Evolutionary conservation across 2,329 filamentous ascomycete species (phyloP).

Genomic region (Conoideocrella luteorostrata): DNA sequence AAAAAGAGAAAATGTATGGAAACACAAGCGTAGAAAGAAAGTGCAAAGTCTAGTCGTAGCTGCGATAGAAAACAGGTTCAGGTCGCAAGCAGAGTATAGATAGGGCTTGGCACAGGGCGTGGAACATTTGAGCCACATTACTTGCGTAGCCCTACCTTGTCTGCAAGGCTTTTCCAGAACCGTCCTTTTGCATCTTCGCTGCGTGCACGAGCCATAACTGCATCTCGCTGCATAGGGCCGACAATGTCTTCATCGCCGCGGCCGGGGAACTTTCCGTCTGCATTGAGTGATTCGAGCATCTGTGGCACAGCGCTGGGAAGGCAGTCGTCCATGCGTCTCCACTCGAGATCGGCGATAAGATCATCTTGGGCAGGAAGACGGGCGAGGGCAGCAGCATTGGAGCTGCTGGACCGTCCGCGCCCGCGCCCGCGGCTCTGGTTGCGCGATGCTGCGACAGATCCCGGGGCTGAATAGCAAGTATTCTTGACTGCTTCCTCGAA

Average conservation of each 20-base stretch:
- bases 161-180: slow-evolving; percentile 44
- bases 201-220: slow-evolving; percentile 41
- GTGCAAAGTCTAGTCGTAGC: not conserved
- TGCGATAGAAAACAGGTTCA: not conserved
- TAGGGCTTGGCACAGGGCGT: not conserved
- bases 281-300: slow-evolving; percentile 60
- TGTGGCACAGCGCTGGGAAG: slow-evolving; percentile 60
- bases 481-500: slow-evolving; percentile 59
- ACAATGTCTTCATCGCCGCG: slow-evolving; percentile 90
- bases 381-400: slow-evolving; percentile 32
- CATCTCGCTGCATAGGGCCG: slow-evolving; percentile 73
- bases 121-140: slow-evolving; percentile 1
- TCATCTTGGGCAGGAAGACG: slow-evolving; percentile 29
- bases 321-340: slow-evolving; percentile 44
- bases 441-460: slow-evolving; percentile 23
- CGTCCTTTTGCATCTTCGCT: slow-evolving; percentile 39
- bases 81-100: no score
- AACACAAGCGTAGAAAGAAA: not conserved
- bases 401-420: slow-evolving; percentile 31
- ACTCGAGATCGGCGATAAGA: slow-evolving; percentile 35
- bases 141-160: slow-evolving; percentile 31
- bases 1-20: slow-evolving; percentile 2
- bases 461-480: slow-evolving; percentile 27
- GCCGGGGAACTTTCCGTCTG: slow-evolving; percentile 79
- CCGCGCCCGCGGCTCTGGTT: slow-evolving; percentile 34